Evolutionary conservation across 306 rosid genomes (phyloP), one percentile per base, ranked within the genome.

Genomic region (Pachyrhizus erosus): DNA sequence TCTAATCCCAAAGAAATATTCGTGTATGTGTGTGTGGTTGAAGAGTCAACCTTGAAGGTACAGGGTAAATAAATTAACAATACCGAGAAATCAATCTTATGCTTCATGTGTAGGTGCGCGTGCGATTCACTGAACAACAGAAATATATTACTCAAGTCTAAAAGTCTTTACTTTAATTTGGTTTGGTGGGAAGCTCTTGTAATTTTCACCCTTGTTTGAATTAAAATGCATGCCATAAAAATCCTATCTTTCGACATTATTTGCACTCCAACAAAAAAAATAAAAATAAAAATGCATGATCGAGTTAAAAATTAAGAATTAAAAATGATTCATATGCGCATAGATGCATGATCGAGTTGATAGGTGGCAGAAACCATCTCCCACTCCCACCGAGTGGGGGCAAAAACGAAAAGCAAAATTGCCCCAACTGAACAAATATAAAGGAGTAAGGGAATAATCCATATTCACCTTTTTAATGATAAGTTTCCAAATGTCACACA

Each of bases 381-480:
- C 60, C 51, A 48, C 43, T 80, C 79, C 79, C 29, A 37, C 8
- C 8, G 42, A 37, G 42, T 37, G 42, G 42, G 80, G 80, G 61
- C 2, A 5, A 39, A 71, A 29, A 8, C 21, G 13, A 27, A 79
- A 79, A 8, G 43, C 27, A 68, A 9, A 37, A 4, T 79, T 79
- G 7, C 42, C 42, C 42, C 2, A 37, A 37, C 2, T 14, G 17
- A 17, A 23, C 69, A 10, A 66, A 79, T 37, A 2, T 23, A 34
- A 23, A 64, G 37, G 17, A 37, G 46, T 14, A 51, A 21, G 10
- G 13, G 1, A 40, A 52, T 67, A 54, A n/a, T 49, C 66, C 2
- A 54, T 51, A 55, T 57, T 39, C 79, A 55, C 26, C 26, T 18
- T 18, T 37, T 65, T n/a, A 65, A 34, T 2, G 24, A 65, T 65